These are phyloP conservation scores for Leccinum variicolor DNA, from an alignment of 768 basidiomycete genomes.

Conservation along the genomic window DNA sequence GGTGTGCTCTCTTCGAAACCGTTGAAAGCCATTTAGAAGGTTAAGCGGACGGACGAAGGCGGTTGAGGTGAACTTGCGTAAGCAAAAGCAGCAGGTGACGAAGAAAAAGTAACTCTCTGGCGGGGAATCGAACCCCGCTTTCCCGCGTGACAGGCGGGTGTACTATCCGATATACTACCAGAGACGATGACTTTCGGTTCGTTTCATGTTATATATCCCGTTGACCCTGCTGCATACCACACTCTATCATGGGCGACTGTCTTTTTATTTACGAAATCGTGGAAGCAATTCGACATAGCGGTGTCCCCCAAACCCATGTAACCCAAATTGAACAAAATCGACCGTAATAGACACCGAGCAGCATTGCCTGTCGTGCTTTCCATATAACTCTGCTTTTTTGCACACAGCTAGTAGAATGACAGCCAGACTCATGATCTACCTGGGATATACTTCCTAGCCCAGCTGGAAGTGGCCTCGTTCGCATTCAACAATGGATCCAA, in stretches of 20 bases:
- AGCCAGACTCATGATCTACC: slow-evolving; percentile 12
- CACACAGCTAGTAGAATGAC: not conserved
- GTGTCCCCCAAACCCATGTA: too few relatives aligned
- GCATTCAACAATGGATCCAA: slow-evolving; percentile 76
- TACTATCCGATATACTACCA: slow-evolving; percentile 53
- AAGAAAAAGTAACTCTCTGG: slow-evolving; percentile 33
- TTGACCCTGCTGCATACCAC: too few relatives aligned
- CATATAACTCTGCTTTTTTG: not conserved
- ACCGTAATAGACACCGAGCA: too few relatives aligned
- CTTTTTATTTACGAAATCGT: too few relatives aligned
- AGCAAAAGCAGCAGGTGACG: not conserved
- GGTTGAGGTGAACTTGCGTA: not conserved
- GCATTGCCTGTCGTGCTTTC: too few relatives aligned
- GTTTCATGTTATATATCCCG: not conserved
- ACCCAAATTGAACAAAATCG: too few relatives aligned
- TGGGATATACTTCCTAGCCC: slow-evolving; percentile 63
- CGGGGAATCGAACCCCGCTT: slow-evolving; percentile 46
- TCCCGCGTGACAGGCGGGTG: slow-evolving; percentile 50
- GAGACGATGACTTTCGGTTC: slow-evolving; percentile 16
- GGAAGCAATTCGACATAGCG: too few relatives aligned
- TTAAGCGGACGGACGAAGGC: not conserved
- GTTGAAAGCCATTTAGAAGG: slow-evolving; percentile 43
- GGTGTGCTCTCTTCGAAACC: slow-evolving; percentile 39
- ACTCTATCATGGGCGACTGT: too few relatives aligned
- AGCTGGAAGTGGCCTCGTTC: slow-evolving; percentile 56